These are phyloP conservation scores for Balamuthia mandrillaris DNA, from an alignment of 208 protist genomes.

Conservation along the genomic window DNA sequence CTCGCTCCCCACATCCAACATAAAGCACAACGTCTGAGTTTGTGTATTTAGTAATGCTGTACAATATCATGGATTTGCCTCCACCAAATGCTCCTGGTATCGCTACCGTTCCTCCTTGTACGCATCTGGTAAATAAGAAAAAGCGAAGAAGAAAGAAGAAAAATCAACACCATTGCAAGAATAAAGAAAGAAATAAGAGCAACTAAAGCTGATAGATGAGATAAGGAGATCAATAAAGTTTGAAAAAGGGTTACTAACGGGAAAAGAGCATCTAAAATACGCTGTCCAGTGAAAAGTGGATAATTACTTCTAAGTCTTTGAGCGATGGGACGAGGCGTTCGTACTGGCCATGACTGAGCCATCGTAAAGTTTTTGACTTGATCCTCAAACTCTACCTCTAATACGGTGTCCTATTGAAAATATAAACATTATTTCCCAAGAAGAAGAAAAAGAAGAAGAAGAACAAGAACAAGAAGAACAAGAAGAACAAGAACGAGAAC, in stretches of 20 bases:
- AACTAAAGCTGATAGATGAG: neutral
- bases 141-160: no score
- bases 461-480: no score
- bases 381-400: slow-evolving; percentile 33
- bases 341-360: slow-evolving; percentile 96
- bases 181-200: no score
- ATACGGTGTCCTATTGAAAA: slow-evolving; percentile 42
- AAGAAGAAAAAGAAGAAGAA: no score
- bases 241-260: slow-evolving; percentile 68
- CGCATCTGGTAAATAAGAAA: no score
- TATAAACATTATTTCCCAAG: no score
- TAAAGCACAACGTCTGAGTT: slow-evolving; percentile 99
- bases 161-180: no score
- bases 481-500: no score
- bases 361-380: slow-evolving; percentile 85
- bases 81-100: slow-evolving; percentile 99
- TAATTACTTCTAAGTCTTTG: slow-evolving; percentile 93
- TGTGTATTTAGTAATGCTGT: slow-evolving; percentile 99
- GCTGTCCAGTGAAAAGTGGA: slow-evolving; percentile 99
- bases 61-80: slow-evolving; percentile 99
- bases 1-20: slow-evolving; percentile 99
- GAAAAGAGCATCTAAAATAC: slow-evolving; percentile 98
- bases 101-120: slow-evolving; percentile 98
- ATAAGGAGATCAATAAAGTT: neutral
- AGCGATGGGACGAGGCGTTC: slow-evolving; percentile 85